phyloP scores from a whole-genome alignment of 305 asterid genomes.

The Rubia occidens region DNA sequence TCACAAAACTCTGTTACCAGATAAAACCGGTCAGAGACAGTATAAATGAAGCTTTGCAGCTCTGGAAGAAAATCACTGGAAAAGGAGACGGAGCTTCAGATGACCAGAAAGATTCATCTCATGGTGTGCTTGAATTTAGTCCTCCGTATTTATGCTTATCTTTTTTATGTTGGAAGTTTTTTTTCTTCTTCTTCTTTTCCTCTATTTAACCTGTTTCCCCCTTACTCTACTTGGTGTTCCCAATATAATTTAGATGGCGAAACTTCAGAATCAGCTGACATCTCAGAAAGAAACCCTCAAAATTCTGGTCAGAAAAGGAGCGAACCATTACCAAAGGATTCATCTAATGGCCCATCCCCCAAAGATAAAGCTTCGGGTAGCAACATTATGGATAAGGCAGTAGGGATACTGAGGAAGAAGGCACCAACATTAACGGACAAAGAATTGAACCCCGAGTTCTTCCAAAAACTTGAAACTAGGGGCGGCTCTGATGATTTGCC shows the following conservation, averaged over 20 bases:
- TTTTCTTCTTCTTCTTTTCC: not conserved
- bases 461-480: conserved; percentile 87
- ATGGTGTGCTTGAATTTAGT: conserved; percentile 36
- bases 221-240: conserved; percentile 8
- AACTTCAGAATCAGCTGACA: conserved; percentile 50
- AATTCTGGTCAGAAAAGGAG: conserved; percentile 34
- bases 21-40: conserved; percentile 94
- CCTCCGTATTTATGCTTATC: not conserved
- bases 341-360: conserved; percentile 49
- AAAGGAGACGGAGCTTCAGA: conserved; percentile 74
- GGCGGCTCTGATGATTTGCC: conserved; percentile 72
- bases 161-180: not conserved
- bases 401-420: conserved; percentile 81
- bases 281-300: conserved; percentile 41
- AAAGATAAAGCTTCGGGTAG: conserved; percentile 49
- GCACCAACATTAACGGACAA: conserved; percentile 74
- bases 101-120: conserved; percentile 52
- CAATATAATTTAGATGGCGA: conserved; percentile 52
- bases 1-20: conserved; percentile 28
- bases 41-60: conserved; percentile 85
- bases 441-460: conserved; percentile 89
- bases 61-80: conserved; percentile 86
- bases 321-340: conserved; percentile 39
- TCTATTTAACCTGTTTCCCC: not conserved
- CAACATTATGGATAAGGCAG: conserved; percentile 71